Base-by-base conservation (phyloP, 192 early-diverging fungal species). In the Linnemannia exigua region DNA sequence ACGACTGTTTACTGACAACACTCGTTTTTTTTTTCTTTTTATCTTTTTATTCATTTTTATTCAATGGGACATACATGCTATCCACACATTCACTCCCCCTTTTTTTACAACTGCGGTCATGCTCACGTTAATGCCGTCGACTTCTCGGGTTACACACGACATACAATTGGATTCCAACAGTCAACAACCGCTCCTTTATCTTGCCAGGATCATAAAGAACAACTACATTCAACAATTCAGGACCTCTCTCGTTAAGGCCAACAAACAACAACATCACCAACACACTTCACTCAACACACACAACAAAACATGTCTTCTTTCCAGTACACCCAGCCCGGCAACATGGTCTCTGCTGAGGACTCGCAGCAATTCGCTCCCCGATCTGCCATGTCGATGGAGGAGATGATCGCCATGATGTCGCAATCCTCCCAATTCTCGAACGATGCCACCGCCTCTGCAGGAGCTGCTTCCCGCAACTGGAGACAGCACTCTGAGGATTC, bases 251-350 rank as follows among this genome's bases (percentile, higher is more conserved):
- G n/a, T n/a, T n/a, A n/a, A n/a, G n/a, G n/a, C n/a, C 25, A 74
- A 50, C 31, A 36, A 73, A 76, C 16, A 69, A 38, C 67, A 38
- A 69, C 67, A 68, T 17, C 25, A 67, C 35, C 17, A 68, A 38
- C 67, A 68, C 68, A 17, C 15, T 36, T 19, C 25, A 58, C n/a
- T 9, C 12, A 12, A 50, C 66, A 77, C 35, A 12, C 44, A 77
- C 46, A 69, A 67, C 70, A 17, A 46, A 74, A 22, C 47, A 86
- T 86, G 84, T 86, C 84, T 51, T 79, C 79, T 74, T 44, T 86
- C 31, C 74, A 86, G 44, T 86, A 72, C 84, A 86, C 72, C 78
- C 77, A 86, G 75, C 74, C 79, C 75, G 74, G 58, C 48, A 79
- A 74, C 84, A 35, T 86, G 74, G 54, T 86, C 77, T 66, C 78